These are phyloP conservation scores for Colletotrichum phormii DNA, from an alignment of 2,329 filamentous ascomycete species.

Conservation along the genomic window DNA sequence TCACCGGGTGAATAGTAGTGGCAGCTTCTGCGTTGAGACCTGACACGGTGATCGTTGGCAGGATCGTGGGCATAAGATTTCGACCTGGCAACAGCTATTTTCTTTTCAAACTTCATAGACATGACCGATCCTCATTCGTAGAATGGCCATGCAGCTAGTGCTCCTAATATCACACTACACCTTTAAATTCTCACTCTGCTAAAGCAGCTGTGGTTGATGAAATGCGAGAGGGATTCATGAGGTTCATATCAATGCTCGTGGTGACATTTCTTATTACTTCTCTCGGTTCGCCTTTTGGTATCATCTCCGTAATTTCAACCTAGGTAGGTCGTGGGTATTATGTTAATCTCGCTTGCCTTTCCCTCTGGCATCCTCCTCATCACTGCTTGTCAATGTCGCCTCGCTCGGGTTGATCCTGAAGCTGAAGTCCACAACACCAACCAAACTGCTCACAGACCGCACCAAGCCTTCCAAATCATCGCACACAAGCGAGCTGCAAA, in stretches of 20 bases:
- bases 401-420: slow-evolving; percentile 61
- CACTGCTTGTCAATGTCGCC: slow-evolving; percentile 7
- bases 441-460: slow-evolving; percentile 71
- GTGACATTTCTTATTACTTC: not conserved
- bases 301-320: not conserved
- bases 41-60: not conserved
- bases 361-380: slow-evolving; percentile 1
- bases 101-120: not conserved
- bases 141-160: not conserved
- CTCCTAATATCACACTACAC: not conserved
- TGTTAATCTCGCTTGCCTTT: slow-evolving; percentile 15
- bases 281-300: not conserved
- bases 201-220: not conserved
- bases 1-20: not conserved
- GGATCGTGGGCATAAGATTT: not conserved
- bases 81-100: not conserved
- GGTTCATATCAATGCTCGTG: no score
- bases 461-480: slow-evolving; percentile 76
- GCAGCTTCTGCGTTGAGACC: not conserved
- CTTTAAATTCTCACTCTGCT: not conserved
- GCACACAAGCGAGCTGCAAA: slow-evolving; percentile 75
- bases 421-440: slow-evolving; percentile 81
- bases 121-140: not conserved
- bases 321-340: not conserved
- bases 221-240: not conserved